Conservation (phyloP, 805 yeast genomes). For the Candida koratica region DNA sequence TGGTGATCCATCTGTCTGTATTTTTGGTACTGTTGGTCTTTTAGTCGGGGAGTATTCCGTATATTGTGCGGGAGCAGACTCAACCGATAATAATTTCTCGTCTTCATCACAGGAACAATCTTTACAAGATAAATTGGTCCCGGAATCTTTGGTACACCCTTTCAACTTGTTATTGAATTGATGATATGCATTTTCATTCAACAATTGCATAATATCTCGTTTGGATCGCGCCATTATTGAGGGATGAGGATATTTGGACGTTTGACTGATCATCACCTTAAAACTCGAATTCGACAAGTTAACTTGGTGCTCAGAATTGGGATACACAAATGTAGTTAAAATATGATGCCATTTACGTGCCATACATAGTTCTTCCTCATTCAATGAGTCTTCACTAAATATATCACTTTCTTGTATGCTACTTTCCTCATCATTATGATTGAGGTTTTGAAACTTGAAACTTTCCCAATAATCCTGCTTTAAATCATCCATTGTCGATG, state of each 20-base stretch:
- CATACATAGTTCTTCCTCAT: conserved; percentile 5
- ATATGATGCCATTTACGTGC: conserved; percentile 35
- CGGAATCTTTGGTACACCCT: conserved; percentile 4
- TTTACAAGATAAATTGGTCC: conserved; percentile 1
- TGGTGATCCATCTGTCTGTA: too few species aligned
- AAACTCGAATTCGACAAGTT: conserved; percentile 43
- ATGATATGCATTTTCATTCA: conserved; percentile 33
- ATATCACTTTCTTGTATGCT: conserved; percentile 4
- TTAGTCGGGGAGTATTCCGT: not conserved
- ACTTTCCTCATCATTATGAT: conserved; percentile 9
- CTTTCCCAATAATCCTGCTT: conserved; percentile 20
- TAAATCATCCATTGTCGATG: conserved; percentile 25
- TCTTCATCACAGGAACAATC: conserved; percentile 2
- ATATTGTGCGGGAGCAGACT: conserved; percentile 2
- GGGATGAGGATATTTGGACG: conserved; percentile 24
- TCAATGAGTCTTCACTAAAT: conserved; percentile 1
- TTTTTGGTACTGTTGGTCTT: conserved; percentile 1
- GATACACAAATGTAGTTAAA: conserved; percentile 36
- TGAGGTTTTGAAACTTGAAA: conserved; percentile 13
- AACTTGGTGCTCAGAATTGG: conserved; percentile 45
- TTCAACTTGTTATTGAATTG: conserved; percentile 15
- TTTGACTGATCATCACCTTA: conserved; percentile 20
- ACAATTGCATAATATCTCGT: conserved; percentile 28
- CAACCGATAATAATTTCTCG: not conserved
- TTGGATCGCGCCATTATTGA: conserved; percentile 25